Percentiles rank a stretch among this genome's conserved stretches.
Conservation (phyloP, 1,284 basidiomycete species). For the Porogramme epimiltina region DNA sequence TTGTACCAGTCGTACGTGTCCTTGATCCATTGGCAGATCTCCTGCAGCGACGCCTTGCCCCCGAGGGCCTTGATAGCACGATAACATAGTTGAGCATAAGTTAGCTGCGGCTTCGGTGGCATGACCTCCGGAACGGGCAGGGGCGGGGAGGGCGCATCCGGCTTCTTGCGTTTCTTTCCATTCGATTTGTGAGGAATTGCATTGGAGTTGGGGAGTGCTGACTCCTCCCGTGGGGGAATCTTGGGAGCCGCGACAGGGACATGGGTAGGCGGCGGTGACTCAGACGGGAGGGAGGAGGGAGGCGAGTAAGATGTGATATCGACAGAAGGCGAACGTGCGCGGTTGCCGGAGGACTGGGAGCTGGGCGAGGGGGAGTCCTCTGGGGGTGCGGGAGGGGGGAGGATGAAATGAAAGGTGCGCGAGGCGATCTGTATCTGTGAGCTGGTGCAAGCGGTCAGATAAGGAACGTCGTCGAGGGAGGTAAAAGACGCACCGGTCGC, state of each 20-base stretch:
- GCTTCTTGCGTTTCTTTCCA: slow-evolving; percentile 75
- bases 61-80: slow-evolving; percentile 77
- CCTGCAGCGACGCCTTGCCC: slow-evolving; percentile 87
- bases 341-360: slow-evolving; percentile 59
- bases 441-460: slow-evolving; percentile 44
- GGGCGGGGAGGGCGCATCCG: slow-evolving; percentile 41
- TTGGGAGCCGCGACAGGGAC: slow-evolving; percentile 30
- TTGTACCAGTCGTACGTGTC: slow-evolving; percentile 89
- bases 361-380: slow-evolving; percentile 79
- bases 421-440: slow-evolving; percentile 99
- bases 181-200: slow-evolving; percentile 52
- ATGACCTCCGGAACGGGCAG: slow-evolving; percentile 68
- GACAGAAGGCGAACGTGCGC: slow-evolving; percentile 62
- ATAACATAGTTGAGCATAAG: slow-evolving; percentile 80
- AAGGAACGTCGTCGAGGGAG: background rate
- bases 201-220: slow-evolving; percentile 62
- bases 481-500: slow-evolving; percentile 66
- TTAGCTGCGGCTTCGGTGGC: slow-evolving; percentile 77
- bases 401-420: slow-evolving; percentile 94
- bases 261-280: slow-evolving; percentile 60
- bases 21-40: slow-evolving; percentile 91
- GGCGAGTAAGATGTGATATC: slow-evolving; percentile 82
- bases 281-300: slow-evolving; percentile 75
- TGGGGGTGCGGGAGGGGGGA: slow-evolving; percentile 75
- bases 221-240: slow-evolving; percentile 35